Base-by-base conservation (phyloP, 495 filamentous ascomycete species). In the Bathelium albidoporum region DNA sequence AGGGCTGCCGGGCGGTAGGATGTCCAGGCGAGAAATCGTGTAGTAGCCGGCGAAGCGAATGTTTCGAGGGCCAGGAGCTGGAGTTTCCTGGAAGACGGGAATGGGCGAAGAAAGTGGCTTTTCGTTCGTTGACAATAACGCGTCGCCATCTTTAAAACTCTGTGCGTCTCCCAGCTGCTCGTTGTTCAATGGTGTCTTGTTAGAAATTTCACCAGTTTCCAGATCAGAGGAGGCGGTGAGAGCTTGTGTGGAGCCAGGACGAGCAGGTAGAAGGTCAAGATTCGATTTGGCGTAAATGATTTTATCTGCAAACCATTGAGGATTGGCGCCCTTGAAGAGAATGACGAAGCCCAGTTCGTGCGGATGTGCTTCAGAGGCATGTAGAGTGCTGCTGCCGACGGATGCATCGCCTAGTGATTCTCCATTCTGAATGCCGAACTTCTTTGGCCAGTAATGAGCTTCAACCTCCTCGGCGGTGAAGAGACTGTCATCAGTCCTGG, bases 221-320 rank as follows among this genome's bases (percentile, higher is more conserved):
- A 2, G 31, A n/a, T 58, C 14, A 16, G 36, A 59, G 36, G 4
- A 62, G 29, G n/a, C n/a, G 18, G 28, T 7, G 16, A 2, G n/a
- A 3, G 59, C 16, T 53, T 32, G 12, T 18, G 59, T 34, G 44
- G 61, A 14, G 11, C 10, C 24, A 12, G 24, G 11, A 2, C 2
- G 5, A 29, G 16, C 34, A 11, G 62, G 65, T 32, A 69, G 45
- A 9, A 69, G 59, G 11, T 65, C 62, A 1, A 67, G 62, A 55
- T 55, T 60, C 2, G 62, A 64, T 43, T 67, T 69, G 28, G 60
- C 60, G 61, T 31, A 69, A 44, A 69, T 61, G 29, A 65, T 67
- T 3, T 61, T n/a, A 26, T 67, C 65, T 10, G 29, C 22, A 20
- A 59, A 53, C 62, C 65, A 69, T 28, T 59, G 59, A 1, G 67